These are phyloP conservation scores for Lepidium campestre DNA, from an alignment of 441 rosid genomes.

Conservation along the genomic window DNA sequence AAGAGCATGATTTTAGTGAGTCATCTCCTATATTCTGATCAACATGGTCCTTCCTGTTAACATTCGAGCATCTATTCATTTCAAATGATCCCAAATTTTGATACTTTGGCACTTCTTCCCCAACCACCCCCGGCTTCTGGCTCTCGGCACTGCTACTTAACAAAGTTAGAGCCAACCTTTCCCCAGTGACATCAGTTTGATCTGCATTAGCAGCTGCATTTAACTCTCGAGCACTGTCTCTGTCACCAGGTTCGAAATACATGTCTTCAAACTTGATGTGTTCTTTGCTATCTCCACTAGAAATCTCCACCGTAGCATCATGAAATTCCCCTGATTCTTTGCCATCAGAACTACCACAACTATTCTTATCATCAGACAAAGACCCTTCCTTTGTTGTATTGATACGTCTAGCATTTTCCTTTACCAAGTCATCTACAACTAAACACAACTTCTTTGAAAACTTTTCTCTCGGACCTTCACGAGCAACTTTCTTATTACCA, in stretches of 20 bases:
- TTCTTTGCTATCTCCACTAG: conserved; percentile 11
- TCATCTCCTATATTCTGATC: conserved; percentile 35
- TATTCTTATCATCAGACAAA: conserved; percentile 11
- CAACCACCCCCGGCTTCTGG: conserved; percentile 13
- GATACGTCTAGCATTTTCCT: conserved; percentile 26
- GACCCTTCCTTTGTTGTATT: conserved; percentile 1
- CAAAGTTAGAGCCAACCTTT: conserved; percentile 8
- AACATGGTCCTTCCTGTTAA: conserved; percentile 29
- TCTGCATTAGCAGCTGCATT: conserved; percentile 5
- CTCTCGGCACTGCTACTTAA: conserved; percentile 26
- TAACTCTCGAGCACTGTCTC: conserved; percentile 29
- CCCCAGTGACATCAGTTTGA: conserved; percentile 17
- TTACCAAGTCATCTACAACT: conserved; percentile 43
- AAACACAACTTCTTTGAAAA: conserved; percentile 36
- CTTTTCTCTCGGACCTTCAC: conserved; percentile 17
- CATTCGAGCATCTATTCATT: conserved; percentile 40
- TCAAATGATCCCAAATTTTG: conserved; percentile 41
- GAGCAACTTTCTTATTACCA: conserved; percentile 14
- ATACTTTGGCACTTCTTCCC: conserved; percentile 33
- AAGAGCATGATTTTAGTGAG: conserved; percentile 57
- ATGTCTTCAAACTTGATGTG: background rate
- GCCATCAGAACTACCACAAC: conserved; percentile 11
- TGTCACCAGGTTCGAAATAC: conserved; percentile 30
- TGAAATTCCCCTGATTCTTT: conserved; percentile 8
- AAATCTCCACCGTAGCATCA: conserved; percentile 11